Evolutionary conservation across 257 asterid species (phyloP).

Genomic region (Solanum chmielewskii): DNA sequence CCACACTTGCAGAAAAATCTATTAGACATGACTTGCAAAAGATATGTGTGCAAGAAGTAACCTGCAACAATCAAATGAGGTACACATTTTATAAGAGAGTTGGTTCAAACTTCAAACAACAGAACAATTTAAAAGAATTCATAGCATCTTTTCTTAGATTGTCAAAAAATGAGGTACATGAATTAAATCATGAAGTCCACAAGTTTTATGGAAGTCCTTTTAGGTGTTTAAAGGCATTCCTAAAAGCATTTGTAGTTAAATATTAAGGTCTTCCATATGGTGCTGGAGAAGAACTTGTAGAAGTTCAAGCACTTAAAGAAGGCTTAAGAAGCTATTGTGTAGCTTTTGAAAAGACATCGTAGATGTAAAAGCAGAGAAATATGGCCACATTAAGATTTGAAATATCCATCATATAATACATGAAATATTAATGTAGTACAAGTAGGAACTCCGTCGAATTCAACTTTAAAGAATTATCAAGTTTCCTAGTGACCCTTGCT

Average conservation of each 20-base stretch:
- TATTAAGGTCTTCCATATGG: neutral
- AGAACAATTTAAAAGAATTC: neutral
- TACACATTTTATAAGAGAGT: neutral
- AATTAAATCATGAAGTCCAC: neutral
- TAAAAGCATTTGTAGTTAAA: neutral
- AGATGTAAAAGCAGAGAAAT: neutral
- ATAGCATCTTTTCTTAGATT: neutral
- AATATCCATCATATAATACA: neutral
- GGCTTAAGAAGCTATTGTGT: neutral
- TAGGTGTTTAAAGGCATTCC: neutral
- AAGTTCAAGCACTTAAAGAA: neutral
- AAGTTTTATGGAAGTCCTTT: neutral
- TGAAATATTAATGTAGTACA: neutral
- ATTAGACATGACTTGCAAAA: conserved; percentile 88
- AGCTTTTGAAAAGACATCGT: neutral
- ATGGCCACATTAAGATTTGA: neutral
- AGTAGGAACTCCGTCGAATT: neutral
- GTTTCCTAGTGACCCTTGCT: neutral
- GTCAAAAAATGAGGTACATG: neutral
- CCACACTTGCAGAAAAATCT: conserved; percentile 55
- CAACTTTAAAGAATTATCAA: neutral
- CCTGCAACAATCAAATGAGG: conserved; percentile 32
- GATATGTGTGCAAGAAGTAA: conserved; percentile 67
- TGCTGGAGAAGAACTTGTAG: neutral
- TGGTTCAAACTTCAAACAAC: neutral